phyloP scores from a whole-genome alignment of 2,329 filamentous ascomycete species.

The Cladosporium sp. region DNA sequence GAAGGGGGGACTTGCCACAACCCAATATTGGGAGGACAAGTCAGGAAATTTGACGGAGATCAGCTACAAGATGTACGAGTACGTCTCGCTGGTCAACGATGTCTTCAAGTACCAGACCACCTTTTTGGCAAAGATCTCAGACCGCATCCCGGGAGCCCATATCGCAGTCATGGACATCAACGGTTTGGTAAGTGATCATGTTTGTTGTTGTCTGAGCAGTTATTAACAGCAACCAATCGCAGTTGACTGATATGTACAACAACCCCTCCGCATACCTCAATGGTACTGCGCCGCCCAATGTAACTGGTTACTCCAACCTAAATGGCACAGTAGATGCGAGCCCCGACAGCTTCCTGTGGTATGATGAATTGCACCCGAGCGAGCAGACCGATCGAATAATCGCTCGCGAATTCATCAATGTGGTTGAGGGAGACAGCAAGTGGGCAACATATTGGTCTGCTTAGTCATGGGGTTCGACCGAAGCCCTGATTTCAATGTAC shows the following conservation, averaged over 20 bases:
- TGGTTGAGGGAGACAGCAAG: slow-evolving; percentile 48
- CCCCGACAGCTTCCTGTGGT: slow-evolving; percentile 66
- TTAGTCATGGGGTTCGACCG: not conserved
- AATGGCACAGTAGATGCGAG: slow-evolving; percentile 36
- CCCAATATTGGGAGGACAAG: slow-evolving; percentile 47
- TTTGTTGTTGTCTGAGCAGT: too few species aligned
- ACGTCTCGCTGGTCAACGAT: slow-evolving; percentile 48
- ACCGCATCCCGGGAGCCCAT: slow-evolving; percentile 50
- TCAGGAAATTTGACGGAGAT: slow-evolving; percentile 47
- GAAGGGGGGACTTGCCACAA: slow-evolving; percentile 40
- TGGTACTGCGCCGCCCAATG: slow-evolving; percentile 58
- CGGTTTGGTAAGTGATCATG: slow-evolving; percentile 42
- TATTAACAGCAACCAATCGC: too few species aligned
- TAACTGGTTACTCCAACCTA: slow-evolving; percentile 53
- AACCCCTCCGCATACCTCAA: slow-evolving; percentile 60
- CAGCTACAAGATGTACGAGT: slow-evolving; percentile 49
- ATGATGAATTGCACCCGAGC: slow-evolving; percentile 69
- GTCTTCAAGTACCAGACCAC: slow-evolving; percentile 51
- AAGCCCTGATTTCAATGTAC: not conserved
- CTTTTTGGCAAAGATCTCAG: slow-evolving; percentile 39
- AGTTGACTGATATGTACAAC: slow-evolving; percentile 61
- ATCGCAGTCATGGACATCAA: slow-evolving; percentile 67
- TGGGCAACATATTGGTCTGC: slow-evolving; percentile 43
- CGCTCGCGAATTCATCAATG: slow-evolving; percentile 53
- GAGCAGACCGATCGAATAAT: slow-evolving; percentile 58